Percentiles rank a stretch among this genome's conserved stretches.
Conservation (phyloP, 148 eudicot genomes). For the Persicaria maculosa region DNA sequence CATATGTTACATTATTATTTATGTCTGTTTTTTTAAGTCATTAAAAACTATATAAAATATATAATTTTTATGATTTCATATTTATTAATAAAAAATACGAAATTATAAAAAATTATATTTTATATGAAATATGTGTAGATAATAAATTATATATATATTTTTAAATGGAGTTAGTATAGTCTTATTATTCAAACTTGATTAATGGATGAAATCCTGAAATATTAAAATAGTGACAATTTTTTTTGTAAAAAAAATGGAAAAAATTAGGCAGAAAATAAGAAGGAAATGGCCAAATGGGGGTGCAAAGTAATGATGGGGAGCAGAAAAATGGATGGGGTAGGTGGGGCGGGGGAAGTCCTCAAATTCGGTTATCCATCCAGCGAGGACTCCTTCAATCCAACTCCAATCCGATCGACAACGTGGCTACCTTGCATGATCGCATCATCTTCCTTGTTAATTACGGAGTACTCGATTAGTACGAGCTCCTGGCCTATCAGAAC, state of each 20-base stretch:
- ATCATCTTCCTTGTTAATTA: neutral
- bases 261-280: neutral
- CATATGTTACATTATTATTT: no score
- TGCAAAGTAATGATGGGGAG: neutral
- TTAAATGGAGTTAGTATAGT: no score
- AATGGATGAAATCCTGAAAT: neutral
- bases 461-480: neutral
- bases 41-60: no score
- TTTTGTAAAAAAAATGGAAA: neutral
- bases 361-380: neutral
- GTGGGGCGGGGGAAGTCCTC: slow-evolving; percentile 5
- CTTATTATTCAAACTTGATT: no score
- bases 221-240: neutral
- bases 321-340: neutral
- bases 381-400: neutral
- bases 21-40: no score
- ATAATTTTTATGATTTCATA: no score
- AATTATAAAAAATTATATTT: no score
- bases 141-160: no score
- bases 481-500: neutral
- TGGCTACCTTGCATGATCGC: neutral
- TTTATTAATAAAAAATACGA: no score
- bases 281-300: neutral
- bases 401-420: neutral
- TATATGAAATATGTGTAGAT: no score